These are phyloP conservation scores for Colletotrichum musae DNA, from an alignment of 2,329 filamentous ascomycete genomes.

Conservation along the genomic window DNA sequence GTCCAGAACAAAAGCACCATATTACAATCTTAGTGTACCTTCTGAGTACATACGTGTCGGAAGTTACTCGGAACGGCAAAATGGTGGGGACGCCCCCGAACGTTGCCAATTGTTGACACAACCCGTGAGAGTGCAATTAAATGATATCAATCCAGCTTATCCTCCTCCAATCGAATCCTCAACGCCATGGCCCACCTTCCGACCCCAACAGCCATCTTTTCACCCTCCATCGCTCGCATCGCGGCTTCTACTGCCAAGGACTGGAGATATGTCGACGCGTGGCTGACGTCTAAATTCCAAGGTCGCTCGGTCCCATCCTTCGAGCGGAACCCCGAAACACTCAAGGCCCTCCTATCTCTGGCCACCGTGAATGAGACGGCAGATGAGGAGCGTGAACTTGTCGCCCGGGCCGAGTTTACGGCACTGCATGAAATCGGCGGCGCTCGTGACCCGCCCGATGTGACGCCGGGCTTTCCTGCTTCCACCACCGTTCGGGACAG, in stretches of 20 bases:
- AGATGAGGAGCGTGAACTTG: constrained; percentile 76
- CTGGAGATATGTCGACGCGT: constrained; percentile 89
- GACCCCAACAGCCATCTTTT: constrained; percentile 71
- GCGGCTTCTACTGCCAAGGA: constrained; percentile 89
- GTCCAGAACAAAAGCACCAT: no score
- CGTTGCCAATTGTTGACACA: no score
- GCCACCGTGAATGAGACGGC: constrained; percentile 83
- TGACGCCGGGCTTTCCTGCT: constrained; percentile 34
- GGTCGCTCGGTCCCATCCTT: constrained; percentile 78
- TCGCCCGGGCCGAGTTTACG: constrained; percentile 72
- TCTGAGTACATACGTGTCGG: no score
- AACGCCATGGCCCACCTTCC: constrained; percentile 56
- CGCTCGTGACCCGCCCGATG: background rate
- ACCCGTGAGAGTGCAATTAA: no score
- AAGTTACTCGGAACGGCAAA: no score
- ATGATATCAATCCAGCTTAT: no score
- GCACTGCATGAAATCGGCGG: constrained; percentile 55
- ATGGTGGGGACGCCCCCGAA: no score
- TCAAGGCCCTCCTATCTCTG: constrained; percentile 81
- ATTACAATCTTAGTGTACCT: no score
- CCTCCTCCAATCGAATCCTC: background rate
- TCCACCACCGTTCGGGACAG: constrained; percentile 51
- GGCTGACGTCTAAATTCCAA: constrained; percentile 81
- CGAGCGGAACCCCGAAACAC: constrained; percentile 88
- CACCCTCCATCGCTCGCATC: constrained; percentile 77